These are phyloP conservation scores for Parastagonospora nodorum DNA, from an alignment of 2,329 filamentous ascomycete genomes.

Conservation along the genomic window DNA sequence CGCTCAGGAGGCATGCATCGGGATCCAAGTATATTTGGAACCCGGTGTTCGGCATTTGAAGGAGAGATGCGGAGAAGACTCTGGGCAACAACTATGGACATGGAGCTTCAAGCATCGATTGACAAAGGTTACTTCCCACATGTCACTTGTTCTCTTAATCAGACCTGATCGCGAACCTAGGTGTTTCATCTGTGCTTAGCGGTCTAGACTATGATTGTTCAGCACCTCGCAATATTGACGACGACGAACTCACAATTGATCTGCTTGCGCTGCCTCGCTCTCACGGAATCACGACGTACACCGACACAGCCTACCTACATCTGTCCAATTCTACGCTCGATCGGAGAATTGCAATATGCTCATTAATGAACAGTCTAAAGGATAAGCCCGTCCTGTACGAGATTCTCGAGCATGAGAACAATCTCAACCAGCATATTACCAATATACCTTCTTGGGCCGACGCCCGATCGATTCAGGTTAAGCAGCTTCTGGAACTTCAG, in stretches of 20 bases:
- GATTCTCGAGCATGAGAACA: constrained; percentile 12
- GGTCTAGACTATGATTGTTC: constrained; percentile 53
- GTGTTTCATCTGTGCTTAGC: constrained; percentile 51
- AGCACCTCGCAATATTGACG: constrained; percentile 55
- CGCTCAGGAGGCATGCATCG: constrained; percentile 55
- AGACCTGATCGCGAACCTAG: constrained; percentile 21
- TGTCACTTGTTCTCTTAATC: background rate
- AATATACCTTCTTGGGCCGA: constrained; percentile 18
- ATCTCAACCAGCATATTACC: constrained; percentile 9
- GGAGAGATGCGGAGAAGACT: constrained; percentile 59
- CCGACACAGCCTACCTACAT: constrained; percentile 25
- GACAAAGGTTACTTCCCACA: constrained; percentile 45
- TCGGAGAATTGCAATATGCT: constrained; percentile 15
- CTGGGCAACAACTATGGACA: constrained; percentile 60
- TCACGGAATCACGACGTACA: constrained; percentile 18
- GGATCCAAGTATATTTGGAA: constrained; percentile 47
- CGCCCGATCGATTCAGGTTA: constrained; percentile 11
- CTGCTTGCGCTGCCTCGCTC: constrained; percentile 14
- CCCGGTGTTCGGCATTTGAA: constrained; percentile 41
- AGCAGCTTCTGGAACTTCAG: constrained; percentile 29
- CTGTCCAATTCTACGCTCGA: constrained; percentile 6
- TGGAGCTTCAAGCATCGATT: constrained; percentile 60
- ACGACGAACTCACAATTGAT: constrained; percentile 48
- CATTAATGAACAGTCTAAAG: constrained; percentile 11
- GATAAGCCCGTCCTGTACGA: background rate